Base-by-base conservation (phyloP, 768 basidiomycete genomes). In the Boletus tomentosulus region DNA sequence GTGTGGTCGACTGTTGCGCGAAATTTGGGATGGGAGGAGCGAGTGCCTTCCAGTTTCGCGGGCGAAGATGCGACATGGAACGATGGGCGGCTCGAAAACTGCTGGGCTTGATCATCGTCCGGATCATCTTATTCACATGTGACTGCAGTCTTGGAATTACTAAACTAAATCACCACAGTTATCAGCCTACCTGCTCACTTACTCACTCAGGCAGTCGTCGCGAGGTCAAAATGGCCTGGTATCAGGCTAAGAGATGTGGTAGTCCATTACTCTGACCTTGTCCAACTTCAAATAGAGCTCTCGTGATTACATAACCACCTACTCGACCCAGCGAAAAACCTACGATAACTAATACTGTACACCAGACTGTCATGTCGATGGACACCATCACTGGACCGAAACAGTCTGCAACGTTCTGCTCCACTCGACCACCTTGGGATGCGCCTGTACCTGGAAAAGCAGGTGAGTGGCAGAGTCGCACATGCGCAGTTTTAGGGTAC, bases 351-450 rank as follows among this genome's bases (percentile, higher is more conserved):
- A 30, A n/a, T 30, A 45, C 16, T 8, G 27, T 31, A 46, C 44
- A 19, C 5, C 35, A 35, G 33, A 34, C 8, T 22, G 19, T 22
- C n/a, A 41, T 19, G 16, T 37, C 15, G 35, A 37, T 37, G 3
- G 27, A 9, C 5, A 13, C n/a, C 38, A n/a, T 43, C 25, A 51
- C 33, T 34, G 19, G 12, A 48, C 51, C 16, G 52, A 62, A 45
- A 87, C 66, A 2, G 76, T 79, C 61, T 83, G 78, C 51, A 91
- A 70, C 3, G 85, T 86, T 64, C 77, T 77, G 62, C 84, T 88
- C 89, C 89, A 91, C 52, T 76, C 68, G 9, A 79, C 73, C 10
- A 91, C 89, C 63, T 82, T 89, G 24, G 83, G 82, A 67, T 90
- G 87, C 1, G 83, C 86, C 56, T 76, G 74, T 19, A 89, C 87